Evolutionary conservation across 306 rosid species (phyloP).

Genomic region (Vigna unguiculata): DNA sequence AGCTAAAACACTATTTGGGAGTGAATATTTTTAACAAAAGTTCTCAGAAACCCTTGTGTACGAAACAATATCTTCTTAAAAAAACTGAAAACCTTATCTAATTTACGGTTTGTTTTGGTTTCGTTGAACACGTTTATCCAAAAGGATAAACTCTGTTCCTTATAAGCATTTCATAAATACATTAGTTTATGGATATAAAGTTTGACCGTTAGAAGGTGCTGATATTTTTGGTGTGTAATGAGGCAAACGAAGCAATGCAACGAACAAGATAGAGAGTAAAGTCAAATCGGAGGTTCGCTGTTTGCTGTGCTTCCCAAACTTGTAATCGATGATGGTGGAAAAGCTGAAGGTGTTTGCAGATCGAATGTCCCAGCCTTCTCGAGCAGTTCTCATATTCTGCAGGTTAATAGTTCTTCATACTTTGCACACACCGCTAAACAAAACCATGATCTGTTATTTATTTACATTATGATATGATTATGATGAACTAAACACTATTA

Average conservation of each 20-base stretch:
- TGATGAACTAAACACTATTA: not conserved
- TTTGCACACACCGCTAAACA: not conserved
- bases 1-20: no score
- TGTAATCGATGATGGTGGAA: conserved; percentile 38
- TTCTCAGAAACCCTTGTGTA: no score
- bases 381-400: conserved; percentile 90
- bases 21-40: no score
- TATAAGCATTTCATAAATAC: not conserved
- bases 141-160: no score
- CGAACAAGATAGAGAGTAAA: not conserved
- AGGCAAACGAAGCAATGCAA: not conserved
- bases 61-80: not conserved
- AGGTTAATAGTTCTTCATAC: conserved; percentile 49
- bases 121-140: not conserved
- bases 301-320: not conserved
- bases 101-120: not conserved
- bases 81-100: not conserved
- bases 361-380: conserved; percentile 87
- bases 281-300: not conserved
- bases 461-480: not conserved
- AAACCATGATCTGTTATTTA: not conserved
- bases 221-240: not conserved
- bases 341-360: conserved; percentile 75
- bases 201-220: not conserved
- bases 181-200: conserved; percentile 8